A percentile compares a stretch with the other conserved stretches of the same genome.
Evolutionary conservation across 2,329 filamentous ascomycete species (phyloP).

Genomic region (Ceratocystis albifundus): DNA sequence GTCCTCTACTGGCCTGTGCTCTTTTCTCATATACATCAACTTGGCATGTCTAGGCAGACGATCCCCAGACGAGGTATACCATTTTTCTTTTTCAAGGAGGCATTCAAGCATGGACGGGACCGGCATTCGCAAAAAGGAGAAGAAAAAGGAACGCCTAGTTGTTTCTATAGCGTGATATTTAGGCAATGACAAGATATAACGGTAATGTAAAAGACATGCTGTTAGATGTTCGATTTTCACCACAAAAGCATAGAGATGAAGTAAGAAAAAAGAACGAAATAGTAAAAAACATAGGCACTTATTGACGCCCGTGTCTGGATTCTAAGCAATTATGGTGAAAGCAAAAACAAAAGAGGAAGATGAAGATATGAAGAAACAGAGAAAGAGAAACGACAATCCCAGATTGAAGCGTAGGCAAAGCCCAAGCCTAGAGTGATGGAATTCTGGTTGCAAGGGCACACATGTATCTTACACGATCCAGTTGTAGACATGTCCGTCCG

Average conservation of each 20-base stretch:
- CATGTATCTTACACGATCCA: not conserved
- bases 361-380: not conserved
- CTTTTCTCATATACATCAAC: too few relatives aligned
- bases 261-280: not conserved
- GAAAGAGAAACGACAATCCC: not conserved
- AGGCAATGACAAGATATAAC: not conserved
- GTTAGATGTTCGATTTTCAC: not conserved
- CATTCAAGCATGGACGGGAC: too few relatives aligned
- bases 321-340: not conserved
- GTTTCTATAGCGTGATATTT: slow-evolving; percentile 3
- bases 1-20: too few relatives aligned
- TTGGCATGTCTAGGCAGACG: too few relatives aligned
- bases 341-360: not conserved
- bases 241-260: slow-evolving; percentile 5
- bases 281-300: not conserved
- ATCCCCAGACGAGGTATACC: too few relatives aligned
- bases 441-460: not conserved
- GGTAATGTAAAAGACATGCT: not conserved
- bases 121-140: not conserved
- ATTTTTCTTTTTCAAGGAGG: too few relatives aligned
- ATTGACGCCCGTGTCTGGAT: slow-evolving; percentile 1
- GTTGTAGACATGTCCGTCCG: not conserved
- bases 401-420: not conserved
- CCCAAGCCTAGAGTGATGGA: not conserved
- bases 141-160: not conserved